Conservation (phyloP, 169 alveolate genomes). For the Plasmodium gaboni region DNA sequence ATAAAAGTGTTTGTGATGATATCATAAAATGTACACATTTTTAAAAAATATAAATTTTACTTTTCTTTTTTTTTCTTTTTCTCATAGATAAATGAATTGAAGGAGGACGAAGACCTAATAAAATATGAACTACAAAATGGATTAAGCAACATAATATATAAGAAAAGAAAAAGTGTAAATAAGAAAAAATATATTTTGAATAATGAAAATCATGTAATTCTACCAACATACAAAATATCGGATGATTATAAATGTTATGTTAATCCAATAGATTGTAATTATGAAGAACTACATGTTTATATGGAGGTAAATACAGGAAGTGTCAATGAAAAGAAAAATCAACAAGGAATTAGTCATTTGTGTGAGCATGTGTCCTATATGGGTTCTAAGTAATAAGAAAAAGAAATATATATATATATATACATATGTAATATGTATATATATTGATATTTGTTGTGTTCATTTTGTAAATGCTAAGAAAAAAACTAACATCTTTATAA, state of each 20-base stretch:
- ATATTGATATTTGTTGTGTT: neutral
- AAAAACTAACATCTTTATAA: neutral
- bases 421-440: neutral
- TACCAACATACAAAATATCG: conserved; percentile 66
- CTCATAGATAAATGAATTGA: conserved; percentile 39
- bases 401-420: neutral
- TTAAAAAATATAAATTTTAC: neutral
- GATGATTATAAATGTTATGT: conserved; percentile 35
- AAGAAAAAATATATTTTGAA: conserved; percentile 40
- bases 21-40: neutral
- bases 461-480: too few species aligned
- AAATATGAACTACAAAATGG: conserved; percentile 44
- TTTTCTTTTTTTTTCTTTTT: neutral
- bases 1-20: too few species aligned
- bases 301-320: conserved; percentile 89
- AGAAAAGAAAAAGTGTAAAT: conserved; percentile 56
- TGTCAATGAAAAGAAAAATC: conserved; percentile 87
- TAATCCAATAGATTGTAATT: conserved; percentile 54
- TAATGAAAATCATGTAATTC: conserved; percentile 60
- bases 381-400: conserved; percentile 85
- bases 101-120: conserved; percentile 63
- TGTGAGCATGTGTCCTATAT: conserved; percentile 90
- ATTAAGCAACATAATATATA: conserved; percentile 56
- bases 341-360: conserved; percentile 90
- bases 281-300: conserved; percentile 82